Evolutionary conservation across 257 asterid genomes (phyloP).

Genomic region (Plantago elongata): DNA sequence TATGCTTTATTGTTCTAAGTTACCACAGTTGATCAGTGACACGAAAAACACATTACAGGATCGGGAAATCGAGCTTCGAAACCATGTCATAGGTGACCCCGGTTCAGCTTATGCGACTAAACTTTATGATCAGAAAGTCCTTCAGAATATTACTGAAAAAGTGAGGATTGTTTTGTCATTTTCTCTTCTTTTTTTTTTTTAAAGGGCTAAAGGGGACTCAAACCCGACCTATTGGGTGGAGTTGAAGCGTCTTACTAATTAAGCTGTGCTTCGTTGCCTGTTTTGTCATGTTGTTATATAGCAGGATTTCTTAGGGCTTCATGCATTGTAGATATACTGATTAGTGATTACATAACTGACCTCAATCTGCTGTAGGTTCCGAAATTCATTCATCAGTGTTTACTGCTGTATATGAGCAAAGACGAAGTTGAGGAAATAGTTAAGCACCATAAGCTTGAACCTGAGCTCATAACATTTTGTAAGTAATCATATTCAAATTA

Average conservation of each 20-base stretch:
- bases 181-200: too few species aligned
- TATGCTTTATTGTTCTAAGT: not conserved
- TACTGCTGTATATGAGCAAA: constrained; percentile 84
- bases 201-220: too few species aligned
- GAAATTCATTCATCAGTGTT: constrained; percentile 83
- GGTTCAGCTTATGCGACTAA: constrained; percentile 81
- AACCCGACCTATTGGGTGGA: too few species aligned
- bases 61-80: constrained; percentile 45
- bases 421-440: constrained; percentile 88
- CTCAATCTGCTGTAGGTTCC: constrained; percentile 63
- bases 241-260: too few species aligned
- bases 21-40: constrained; percentile 1
- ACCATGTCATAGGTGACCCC: constrained; percentile 61
- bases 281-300: constrained; percentile 5
- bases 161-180: constrained; percentile 40
- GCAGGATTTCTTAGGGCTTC: not conserved
- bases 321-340: not conserved
- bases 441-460: constrained; percentile 92
- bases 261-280: too few species aligned
- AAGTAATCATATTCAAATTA: constrained; percentile 18
- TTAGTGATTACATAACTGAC: not conserved
- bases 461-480: constrained; percentile 95
- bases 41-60: constrained; percentile 37
- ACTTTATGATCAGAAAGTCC: constrained; percentile 75
- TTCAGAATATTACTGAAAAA: constrained; percentile 87